These are phyloP conservation scores for Adenanthera pavonina DNA, from an alignment of 306 rosid genomes.

Conservation along the genomic window DNA sequence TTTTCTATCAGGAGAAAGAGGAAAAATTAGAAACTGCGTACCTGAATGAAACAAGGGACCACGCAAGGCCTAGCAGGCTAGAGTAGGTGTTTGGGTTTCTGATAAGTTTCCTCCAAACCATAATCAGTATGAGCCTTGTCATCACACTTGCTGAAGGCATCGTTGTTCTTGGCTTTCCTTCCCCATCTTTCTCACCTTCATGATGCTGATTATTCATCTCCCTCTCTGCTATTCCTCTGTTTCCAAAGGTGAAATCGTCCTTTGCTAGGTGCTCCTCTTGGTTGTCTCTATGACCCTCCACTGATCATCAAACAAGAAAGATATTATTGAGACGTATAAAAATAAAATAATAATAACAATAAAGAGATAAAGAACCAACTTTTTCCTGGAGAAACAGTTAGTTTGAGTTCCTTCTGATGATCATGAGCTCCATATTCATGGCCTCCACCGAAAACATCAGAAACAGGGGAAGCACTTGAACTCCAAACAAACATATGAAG, in stretches of 20 bases:
- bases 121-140: conserved; percentile 92
- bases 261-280: conserved; percentile 73
- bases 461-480: conserved; percentile 87
- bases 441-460: conserved; percentile 78
- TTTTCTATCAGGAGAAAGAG: neutral
- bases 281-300: conserved; percentile 67
- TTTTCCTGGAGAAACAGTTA: conserved; percentile 76
- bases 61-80: conserved; percentile 77
- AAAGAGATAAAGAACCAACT: conserved; percentile 43
- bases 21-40: neutral
- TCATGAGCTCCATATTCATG: conserved; percentile 73
- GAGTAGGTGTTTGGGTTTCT: conserved; percentile 96
- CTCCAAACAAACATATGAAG: conserved; percentile 98
- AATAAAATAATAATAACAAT: neutral
- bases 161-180: conserved; percentile 65
- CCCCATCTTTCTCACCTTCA: conserved; percentile 60
- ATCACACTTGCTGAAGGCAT: conserved; percentile 94
- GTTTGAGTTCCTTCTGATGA: conserved; percentile 74
- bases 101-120: conserved; percentile 94
- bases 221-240: conserved; percentile 55
- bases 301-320: conserved; percentile 40
- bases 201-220: conserved; percentile 56
- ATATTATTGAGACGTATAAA: neutral
- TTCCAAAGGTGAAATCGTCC: conserved; percentile 86
- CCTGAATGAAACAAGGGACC: conserved; percentile 91